Evolutionary conservation across 139 green algal genomes (phyloP).

Genomic region (Coelastrella sp.): DNA sequence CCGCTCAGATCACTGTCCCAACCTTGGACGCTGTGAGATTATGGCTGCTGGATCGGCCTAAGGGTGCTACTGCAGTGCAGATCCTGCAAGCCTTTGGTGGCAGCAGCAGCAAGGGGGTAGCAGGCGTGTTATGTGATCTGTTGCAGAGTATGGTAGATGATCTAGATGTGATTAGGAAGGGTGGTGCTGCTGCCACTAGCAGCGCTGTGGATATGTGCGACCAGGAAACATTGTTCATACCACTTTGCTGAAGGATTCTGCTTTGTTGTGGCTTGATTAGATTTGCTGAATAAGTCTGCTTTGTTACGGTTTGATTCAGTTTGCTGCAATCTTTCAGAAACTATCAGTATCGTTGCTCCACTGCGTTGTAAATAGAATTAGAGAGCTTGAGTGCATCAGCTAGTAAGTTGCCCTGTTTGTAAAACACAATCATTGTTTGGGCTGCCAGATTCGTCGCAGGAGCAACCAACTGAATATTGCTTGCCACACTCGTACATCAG

Average conservation of each 20-base stretch:
- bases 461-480: no score
- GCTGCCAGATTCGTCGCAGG: no score
- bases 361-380: no score
- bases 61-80: slow-evolving; percentile 37
- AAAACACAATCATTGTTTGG: no score
- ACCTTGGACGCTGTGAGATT: neutral
- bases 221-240: slow-evolving; percentile 20
- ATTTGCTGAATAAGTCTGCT: no score
- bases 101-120: slow-evolving; percentile 15
- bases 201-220: slow-evolving; percentile 28
- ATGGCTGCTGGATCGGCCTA: neutral
- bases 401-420: no score
- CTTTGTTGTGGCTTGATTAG: no score
- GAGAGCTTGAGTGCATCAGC: no score
- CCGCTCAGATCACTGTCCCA: neutral
- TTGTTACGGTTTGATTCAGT: no score
- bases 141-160: slow-evolving; percentile 38
- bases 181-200: slow-evolving; percentile 19
- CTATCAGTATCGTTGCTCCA: no score
- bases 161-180: slow-evolving; percentile 42
- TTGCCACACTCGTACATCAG: no score
- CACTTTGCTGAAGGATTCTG: slow-evolving; percentile 42
- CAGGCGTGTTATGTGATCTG: neutral
- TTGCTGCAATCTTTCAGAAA: no score
- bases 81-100: slow-evolving; percentile 20